These are phyloP conservation scores for Amanita brunnescens DNA, from an alignment of 768 basidiomycete genomes.

Conservation along the genomic window DNA sequence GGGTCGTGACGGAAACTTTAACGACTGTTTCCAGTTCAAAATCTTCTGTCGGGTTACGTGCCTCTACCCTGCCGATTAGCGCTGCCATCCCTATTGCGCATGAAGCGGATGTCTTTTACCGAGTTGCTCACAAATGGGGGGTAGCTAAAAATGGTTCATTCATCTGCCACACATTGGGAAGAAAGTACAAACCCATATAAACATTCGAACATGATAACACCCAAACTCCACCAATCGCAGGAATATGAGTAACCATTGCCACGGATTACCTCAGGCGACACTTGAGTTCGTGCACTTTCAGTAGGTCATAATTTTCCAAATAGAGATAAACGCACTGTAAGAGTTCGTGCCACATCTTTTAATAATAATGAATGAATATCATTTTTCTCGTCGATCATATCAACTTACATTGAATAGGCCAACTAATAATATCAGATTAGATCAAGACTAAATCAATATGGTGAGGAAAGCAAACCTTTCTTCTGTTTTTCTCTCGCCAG, in stretches of 20 bases:
- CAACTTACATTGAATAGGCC: conserved; percentile 79
- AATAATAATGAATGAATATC: conserved; percentile 17
- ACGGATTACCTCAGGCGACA: conserved; percentile 87
- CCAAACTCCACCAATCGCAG: conserved; percentile 98
- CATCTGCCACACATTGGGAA: conserved; percentile 9
- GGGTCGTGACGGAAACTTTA: conserved; percentile 80
- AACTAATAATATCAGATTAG: conserved; percentile 41
- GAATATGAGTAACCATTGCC: conserved; percentile 90
- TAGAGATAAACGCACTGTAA: conserved; percentile 51
- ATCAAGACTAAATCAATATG: conserved; percentile 14
- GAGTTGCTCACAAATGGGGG: conserved; percentile 95
- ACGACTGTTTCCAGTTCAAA: conserved; percentile 85
- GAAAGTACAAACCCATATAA: conserved; percentile 67
- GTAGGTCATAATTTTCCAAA: conserved; percentile 11
- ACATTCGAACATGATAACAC: conserved; percentile 95
- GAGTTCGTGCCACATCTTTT: conserved; percentile 77
- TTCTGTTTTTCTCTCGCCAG: conserved; percentile 89
- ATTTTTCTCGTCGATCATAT: conserved; percentile 8
- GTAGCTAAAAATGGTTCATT: conserved; percentile 42
- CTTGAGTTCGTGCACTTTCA: conserved; percentile 28
- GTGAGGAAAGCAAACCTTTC: conserved; percentile 50
- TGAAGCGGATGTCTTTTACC: conserved; percentile 28
- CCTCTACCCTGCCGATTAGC: conserved; percentile 37
- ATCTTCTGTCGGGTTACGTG: conserved; percentile 97
- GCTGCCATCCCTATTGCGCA: background rate